A percentile compares a stretch with the other conserved stretches of the same genome.
Conservation (phyloP, 1,139 yeast species). For the Candida neerlandica region DNA sequence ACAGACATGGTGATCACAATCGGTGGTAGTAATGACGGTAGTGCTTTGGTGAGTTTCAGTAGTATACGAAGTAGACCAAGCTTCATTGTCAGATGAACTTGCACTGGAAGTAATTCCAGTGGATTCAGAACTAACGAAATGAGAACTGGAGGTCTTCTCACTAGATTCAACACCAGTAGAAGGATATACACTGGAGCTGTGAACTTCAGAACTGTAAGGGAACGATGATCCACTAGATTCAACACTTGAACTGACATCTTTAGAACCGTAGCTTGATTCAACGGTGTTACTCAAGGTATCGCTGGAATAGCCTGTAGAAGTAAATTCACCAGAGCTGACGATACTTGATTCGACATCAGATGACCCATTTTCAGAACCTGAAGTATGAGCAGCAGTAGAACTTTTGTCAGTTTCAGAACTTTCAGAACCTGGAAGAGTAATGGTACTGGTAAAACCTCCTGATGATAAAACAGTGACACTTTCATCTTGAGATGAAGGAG, state of each 20-base stretch:
- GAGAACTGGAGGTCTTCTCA: not conserved
- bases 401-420: not conserved
- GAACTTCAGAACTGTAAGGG: not conserved
- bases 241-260: not conserved
- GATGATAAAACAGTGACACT: not conserved
- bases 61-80: not conserved
- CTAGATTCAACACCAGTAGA: not conserved
- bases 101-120: constrained; percentile 12
- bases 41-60: constrained; percentile 14
- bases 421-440: not conserved
- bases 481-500: not conserved
- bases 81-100: constrained; percentile 13
- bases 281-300: not conserved
- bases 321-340: not conserved
- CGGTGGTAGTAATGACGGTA: constrained; percentile 22
- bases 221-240: not conserved
- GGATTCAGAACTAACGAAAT: not conserved
- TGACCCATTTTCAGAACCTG: not conserved
- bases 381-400: not conserved
- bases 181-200: not conserved
- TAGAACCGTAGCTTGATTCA: not conserved
- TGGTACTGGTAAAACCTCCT: not conserved
- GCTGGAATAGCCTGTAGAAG: not conserved
- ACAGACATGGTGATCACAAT: constrained; percentile 30
- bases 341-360: not conserved